Evolutionary conservation across 78 protist genomes (phyloP), one percentile per base, ranked within the genome.

Genomic region (Bigelowiella natans): DNA sequence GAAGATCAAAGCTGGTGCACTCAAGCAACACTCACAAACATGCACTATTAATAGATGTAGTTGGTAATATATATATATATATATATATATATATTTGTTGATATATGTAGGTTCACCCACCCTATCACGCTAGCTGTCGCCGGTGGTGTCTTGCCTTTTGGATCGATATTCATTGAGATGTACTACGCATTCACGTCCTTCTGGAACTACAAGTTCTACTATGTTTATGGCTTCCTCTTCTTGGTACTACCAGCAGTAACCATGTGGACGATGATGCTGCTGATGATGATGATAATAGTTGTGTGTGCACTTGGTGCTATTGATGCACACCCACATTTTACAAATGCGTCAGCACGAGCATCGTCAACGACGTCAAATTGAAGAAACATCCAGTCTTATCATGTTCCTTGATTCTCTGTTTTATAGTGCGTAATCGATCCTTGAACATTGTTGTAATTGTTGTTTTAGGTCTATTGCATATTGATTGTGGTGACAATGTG

Each of bases 151-250:
- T 18, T 51, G 18, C 73, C 73, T 51, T 51, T 51, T 18, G 73
- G 97, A 11, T 37, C 95, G 36, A 95, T 96, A 82, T 96, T 96
- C 82, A 95, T 97, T 88, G 98, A 97, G 92, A 94, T 96, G 95
- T 97, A 96, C 94, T 96, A 95, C 31, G 40, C 96, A 85, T 95
- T 96, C 91, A 93, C 97, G 31, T 91, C 96, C 31, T 95, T 97
- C 88, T 97, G 98, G 99, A 95, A 95, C 89, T 96, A 96, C 95
- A 96, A 96, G 94, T 93, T 93, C 89, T 96, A 96, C 93, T 96
- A 97, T 88, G 97, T 96, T 31, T 97, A 95, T 91, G 98, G 97
- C 83, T 95, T 95, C 90, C 64, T 93, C 94, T 90, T 94, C 29
- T 89, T 96, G 2, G 98, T 95, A 83, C 31, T 2, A 51, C n/a